Evolutionary conservation across 768 basidiomycete genomes (phyloP), one percentile per base, ranked within the genome.

Genomic region (Phanerochaete carnosa): DNA sequence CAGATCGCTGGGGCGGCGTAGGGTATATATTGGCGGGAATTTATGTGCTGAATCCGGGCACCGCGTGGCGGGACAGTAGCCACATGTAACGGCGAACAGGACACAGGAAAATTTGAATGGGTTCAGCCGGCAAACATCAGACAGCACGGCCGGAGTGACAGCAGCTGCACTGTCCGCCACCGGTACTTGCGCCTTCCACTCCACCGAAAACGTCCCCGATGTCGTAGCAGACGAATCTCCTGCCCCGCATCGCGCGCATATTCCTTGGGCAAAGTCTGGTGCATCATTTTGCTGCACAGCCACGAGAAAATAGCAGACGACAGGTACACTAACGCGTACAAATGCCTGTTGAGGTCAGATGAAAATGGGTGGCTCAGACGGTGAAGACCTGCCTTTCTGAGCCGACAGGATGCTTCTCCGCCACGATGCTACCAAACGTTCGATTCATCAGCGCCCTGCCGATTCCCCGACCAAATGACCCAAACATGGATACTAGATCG

Each of bases 391-490:
- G 59, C 59, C 59, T 45, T 55, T 60, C 59, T 39, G 51, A 32
- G 30, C 37, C n/a, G 35, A 6, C 11, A 19, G 11, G 39, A 9
- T 19, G 47, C 35, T 55, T 45, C 32, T 35, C 37, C 25, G 57
- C 62, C 62, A 59, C 58, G 62, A 63, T 59, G 62, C 62, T 63
- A 55, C 57, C 61, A 59, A 16, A 47, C 43, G 49, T 50, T 52
- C 60, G 60, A 61, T 55, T 37, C 60, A 49, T 26, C 32, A 50
- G 52, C 52, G 52, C 22, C 33, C 25, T 19, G 39, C 6, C 19
- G 39, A 8, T 43, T 26, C 33, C 25, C 37, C 33, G 37, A 15
- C 22, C 35, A 37, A 39, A 13, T 15, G 15, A 39, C 54, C 22
- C 35, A 52, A 33, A 32, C 4, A 5, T 29, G 22, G 51, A 32